These are phyloP conservation scores for Panus rudis DNA, from an alignment of 768 basidiomycete species.

Conservation along the genomic window DNA sequence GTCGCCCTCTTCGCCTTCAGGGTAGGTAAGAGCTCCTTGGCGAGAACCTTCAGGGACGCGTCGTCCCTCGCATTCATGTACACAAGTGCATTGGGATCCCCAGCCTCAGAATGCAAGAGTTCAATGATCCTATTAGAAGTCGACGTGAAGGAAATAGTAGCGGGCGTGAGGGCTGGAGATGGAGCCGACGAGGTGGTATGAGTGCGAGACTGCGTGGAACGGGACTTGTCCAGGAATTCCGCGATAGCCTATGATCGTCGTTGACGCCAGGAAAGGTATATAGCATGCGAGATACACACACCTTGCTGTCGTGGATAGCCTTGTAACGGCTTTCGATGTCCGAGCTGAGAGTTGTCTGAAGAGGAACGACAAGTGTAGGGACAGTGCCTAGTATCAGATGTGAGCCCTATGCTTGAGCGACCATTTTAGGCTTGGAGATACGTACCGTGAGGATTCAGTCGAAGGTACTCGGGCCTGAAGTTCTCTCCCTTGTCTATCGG, in stretches of 20 bases:
- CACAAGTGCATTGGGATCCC: conserved; percentile 54
- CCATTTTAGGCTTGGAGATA: not conserved
- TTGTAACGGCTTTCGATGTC: conserved; percentile 78
- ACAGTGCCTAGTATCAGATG: conserved; percentile 50
- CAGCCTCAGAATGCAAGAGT: conserved; percentile 55
- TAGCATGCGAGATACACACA: conserved; percentile 19
- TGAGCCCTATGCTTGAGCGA: not conserved
- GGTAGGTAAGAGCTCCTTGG: conserved; percentile 32
- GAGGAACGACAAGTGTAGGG: conserved; percentile 80
- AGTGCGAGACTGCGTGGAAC: conserved; percentile 59
- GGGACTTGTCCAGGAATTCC: conserved; percentile 78
- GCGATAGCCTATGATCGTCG: conserved; percentile 50
- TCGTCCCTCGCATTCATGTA: conserved; percentile 54
- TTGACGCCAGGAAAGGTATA: not conserved
- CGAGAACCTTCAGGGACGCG: conserved; percentile 42
- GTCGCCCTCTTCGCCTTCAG: conserved; percentile 43
- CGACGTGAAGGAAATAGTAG: conserved; percentile 64
- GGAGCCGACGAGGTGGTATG: conserved; percentile 67
- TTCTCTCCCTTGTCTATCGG: conserved; percentile 68
- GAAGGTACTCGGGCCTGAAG: conserved; percentile 65
- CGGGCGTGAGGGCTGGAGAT: conserved; percentile 70
- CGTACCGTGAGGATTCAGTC: conserved; percentile 71
- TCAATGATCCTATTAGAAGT: conserved; percentile 40
- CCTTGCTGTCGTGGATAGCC: conserved; percentile 70
- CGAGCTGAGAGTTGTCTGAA: conserved; percentile 59